Evolutionary conservation across 192 early-diverging fungal species (phyloP).

Genomic region (Obelidium mucronatum): DNA sequence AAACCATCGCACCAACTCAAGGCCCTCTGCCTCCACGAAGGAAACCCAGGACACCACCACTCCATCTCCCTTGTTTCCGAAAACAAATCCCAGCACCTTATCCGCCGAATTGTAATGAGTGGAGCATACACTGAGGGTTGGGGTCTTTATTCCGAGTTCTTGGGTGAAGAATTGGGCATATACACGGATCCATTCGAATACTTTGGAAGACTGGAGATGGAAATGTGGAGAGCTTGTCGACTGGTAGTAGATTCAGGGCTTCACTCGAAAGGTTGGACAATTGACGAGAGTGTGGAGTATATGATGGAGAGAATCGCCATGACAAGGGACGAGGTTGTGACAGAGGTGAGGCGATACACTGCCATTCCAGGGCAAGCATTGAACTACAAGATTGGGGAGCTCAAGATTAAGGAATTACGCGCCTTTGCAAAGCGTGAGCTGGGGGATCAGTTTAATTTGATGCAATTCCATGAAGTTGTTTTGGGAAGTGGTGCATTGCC

Average conservation of each 20-base stretch:
- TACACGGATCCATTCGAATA: slow-evolving; percentile 9
- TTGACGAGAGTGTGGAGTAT: slow-evolving; percentile 33
- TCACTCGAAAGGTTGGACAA: slow-evolving; percentile 40
- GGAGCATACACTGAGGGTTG: slow-evolving; percentile 41
- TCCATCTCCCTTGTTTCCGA: slow-evolving; percentile 31
- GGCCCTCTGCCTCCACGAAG: slow-evolving; percentile 39
- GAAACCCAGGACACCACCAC: slow-evolving; percentile 50
- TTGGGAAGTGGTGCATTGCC: slow-evolving; percentile 22
- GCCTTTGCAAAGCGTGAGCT: slow-evolving; percentile 35
- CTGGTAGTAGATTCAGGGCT: slow-evolving; percentile 48
- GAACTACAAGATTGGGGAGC: slow-evolving; percentile 49
- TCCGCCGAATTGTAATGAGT: slow-evolving; percentile 24
- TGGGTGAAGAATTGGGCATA: slow-evolving; percentile 33
- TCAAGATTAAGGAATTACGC: slow-evolving; percentile 44
- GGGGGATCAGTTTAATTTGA: slow-evolving; percentile 39
- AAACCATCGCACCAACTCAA: slow-evolving; percentile 9
- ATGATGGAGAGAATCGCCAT: slow-evolving; percentile 31
- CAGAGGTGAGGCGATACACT: slow-evolving; percentile 43
- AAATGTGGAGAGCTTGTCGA: slow-evolving; percentile 44
- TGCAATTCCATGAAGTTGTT: slow-evolving; percentile 43
- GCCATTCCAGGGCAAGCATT: slow-evolving; percentile 46
- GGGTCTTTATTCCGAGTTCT: slow-evolving; percentile 46
- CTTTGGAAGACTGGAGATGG: slow-evolving; percentile 45
- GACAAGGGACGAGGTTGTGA: slow-evolving; percentile 23
- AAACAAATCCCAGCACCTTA: slow-evolving; percentile 14